phyloP scores from a whole-genome alignment of 2,329 filamentous ascomycete species.

The Colletotrichum sp. region DNA sequence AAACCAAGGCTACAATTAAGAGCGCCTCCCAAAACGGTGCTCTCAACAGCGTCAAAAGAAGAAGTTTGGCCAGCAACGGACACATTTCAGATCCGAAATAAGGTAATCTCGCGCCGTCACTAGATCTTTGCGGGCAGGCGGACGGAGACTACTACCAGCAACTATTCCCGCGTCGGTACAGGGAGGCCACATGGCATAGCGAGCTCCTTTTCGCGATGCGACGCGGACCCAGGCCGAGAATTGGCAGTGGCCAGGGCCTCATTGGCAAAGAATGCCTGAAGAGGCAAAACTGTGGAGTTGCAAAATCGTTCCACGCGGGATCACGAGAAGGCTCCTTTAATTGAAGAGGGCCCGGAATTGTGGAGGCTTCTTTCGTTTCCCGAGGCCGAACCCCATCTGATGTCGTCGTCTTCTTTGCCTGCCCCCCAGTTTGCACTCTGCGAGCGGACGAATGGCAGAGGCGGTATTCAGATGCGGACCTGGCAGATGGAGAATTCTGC shows the following conservation, averaged over 20 bases:
- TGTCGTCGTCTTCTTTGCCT: conserved; percentile 8
- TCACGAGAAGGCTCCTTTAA: conserved; percentile 13
- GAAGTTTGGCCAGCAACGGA: not conserved
- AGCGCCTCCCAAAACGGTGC: not conserved
- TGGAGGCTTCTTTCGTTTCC: conserved; percentile 13
- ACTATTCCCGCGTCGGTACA: conserved; percentile 11
- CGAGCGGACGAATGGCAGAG: not conserved
- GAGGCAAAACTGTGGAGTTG: conserved; percentile 17
- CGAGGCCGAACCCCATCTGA: not conserved
- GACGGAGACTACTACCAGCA: not conserved
- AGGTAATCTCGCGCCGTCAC: conserved; percentile 13
- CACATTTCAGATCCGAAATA: conserved; percentile 12
- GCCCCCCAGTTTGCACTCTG: not conserved
- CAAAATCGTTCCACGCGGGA: conserved; percentile 18
- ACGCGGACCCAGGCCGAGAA: conserved; percentile 1
- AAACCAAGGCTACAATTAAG: not conserved
- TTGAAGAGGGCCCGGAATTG: conserved; percentile 10
- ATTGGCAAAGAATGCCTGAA: conserved; percentile 6
- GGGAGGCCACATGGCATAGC: conserved; percentile 19
- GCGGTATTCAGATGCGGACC: not conserved
- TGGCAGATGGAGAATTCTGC: conserved; percentile 1
- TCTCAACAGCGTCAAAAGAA: not conserved
- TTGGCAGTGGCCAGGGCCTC: not conserved
- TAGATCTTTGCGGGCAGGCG: conserved; percentile 8
- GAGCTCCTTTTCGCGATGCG: conserved; percentile 6